phyloP scores from a whole-genome alignment of 2,329 filamentous ascomycete genomes.

The Ceratocystis colombiana region DNA sequence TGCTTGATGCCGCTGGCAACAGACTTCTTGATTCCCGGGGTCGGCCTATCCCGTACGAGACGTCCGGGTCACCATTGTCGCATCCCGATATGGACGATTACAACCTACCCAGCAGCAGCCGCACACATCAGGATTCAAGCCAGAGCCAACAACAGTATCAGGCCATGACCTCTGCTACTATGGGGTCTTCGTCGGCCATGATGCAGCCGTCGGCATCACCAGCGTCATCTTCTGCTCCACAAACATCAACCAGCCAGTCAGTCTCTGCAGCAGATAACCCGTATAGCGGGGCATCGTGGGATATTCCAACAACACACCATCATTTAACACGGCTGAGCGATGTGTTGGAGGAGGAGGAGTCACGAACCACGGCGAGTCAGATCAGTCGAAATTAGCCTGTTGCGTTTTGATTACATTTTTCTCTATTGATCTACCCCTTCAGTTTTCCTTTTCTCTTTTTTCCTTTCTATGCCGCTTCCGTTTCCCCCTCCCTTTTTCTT shows the following conservation, averaged over 20 bases:
- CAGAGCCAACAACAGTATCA: slow-evolving; percentile 22
- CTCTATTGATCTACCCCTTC: neutral
- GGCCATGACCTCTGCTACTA: slow-evolving; percentile 6
- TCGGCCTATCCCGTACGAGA: slow-evolving; percentile 26
- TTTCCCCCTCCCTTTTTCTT: neutral
- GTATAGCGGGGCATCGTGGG: slow-evolving; percentile 63
- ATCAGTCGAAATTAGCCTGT: slow-evolving; percentile 37
- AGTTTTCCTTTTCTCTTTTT: neutral
- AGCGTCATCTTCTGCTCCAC: slow-evolving; percentile 5
- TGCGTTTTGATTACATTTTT: neutral
- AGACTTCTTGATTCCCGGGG: slow-evolving; percentile 29
- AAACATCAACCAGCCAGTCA: slow-evolving; percentile 1
- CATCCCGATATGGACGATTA: slow-evolving; percentile 23
- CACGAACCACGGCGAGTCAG: slow-evolving; percentile 58
- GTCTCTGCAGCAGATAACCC: slow-evolving; percentile 34
- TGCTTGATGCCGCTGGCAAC: slow-evolving; percentile 29
- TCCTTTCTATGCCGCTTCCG: neutral
- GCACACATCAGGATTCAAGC: slow-evolving; percentile 33
- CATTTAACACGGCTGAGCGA: slow-evolving; percentile 83
- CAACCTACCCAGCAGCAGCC: slow-evolving; percentile 34
- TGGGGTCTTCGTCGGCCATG: slow-evolving; percentile 29
- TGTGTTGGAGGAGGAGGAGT: slow-evolving; percentile 76
- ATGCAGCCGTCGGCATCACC: slow-evolving; percentile 8
- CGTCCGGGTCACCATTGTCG: slow-evolving; percentile 18
- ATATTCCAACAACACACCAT: slow-evolving; percentile 66